Conservation (phyloP, 331 rosid genomes). For the Saraca asoca region DNA sequence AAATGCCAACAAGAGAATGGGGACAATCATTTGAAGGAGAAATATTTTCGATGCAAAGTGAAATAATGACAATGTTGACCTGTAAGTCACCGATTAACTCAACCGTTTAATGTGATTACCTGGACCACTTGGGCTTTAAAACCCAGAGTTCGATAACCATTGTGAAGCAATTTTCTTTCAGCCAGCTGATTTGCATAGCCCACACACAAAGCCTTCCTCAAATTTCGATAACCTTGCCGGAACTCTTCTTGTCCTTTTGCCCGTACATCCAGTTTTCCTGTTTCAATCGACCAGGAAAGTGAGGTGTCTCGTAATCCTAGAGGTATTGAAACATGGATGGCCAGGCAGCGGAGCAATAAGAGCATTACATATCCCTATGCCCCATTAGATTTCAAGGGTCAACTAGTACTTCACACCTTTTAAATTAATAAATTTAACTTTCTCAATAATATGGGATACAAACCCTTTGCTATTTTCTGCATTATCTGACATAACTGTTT, state of each 20-base stretch:
- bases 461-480: conserved; percentile 85
- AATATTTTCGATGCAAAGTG: conserved; percentile 21
- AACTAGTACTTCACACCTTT: background rate
- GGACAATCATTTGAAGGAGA: conserved; percentile 17
- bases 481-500: conserved; percentile 84
- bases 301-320: background rate
- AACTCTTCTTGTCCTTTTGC: conserved; percentile 52
- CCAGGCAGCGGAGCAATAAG: background rate
- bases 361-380: conserved; percentile 12
- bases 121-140: conserved; percentile 89
- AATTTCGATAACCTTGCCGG: conserved; percentile 52
- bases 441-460: conserved; percentile 37
- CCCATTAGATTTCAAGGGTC: conserved; percentile 9
- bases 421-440: conserved; percentile 28
- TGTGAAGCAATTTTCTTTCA: conserved; percentile 93
- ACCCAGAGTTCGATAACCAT: conserved; percentile 91
- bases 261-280: conserved; percentile 70
- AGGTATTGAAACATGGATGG: conserved; percentile 12
- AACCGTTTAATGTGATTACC: conserved; percentile 44
- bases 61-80: too few relatives aligned
- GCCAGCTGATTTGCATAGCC: conserved; percentile 97
- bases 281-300: background rate
- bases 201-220: conserved; percentile 88
- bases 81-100: too few relatives aligned
- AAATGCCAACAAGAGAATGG: too few relatives aligned